These are phyloP conservation scores for Ampelocalamus luodianensis DNA, from an alignment of 176 grass and related monocot species.

Conservation along the genomic window DNA sequence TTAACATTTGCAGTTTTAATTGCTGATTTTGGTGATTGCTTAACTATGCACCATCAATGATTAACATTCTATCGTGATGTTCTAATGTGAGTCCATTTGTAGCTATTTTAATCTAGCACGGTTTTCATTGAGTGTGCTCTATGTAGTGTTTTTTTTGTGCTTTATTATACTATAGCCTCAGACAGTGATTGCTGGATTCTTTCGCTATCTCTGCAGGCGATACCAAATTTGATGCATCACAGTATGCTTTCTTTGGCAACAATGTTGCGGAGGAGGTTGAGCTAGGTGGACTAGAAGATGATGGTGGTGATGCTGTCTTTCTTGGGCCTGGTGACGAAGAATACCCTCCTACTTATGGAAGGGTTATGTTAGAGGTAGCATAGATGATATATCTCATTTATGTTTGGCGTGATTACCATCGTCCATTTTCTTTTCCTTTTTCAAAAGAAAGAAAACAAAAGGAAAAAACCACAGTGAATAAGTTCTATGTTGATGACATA, in stretches of 20 bases:
- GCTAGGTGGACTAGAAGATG: conserved; percentile 70
- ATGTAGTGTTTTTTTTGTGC: neutral
- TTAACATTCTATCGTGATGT: neutral
- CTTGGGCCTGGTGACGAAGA: conserved; percentile 45
- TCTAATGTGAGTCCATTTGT: neutral
- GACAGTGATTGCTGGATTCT: conserved; percentile 18
- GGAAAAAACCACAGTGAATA: neutral
- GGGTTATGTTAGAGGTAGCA: conserved; percentile 57
- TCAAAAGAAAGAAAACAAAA: neutral
- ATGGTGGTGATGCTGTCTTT: conserved; percentile 43
- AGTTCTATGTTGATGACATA: neutral
- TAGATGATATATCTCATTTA: neutral
- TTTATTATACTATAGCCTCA: neutral
- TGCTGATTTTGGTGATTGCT: conserved; percentile 8
- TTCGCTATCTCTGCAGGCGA: conserved; percentile 38
- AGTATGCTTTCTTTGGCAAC: conserved; percentile 77
- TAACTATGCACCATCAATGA: neutral
- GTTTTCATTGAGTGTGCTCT: neutral
- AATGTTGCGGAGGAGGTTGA: conserved; percentile 63
- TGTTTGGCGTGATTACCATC: neutral
- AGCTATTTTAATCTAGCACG: neutral
- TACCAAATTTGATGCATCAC: conserved; percentile 65
- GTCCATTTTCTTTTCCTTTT: neutral
- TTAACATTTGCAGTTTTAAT: neutral
- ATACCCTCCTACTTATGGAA: conserved; percentile 41